Percentiles rank a stretch among this genome's conserved stretches.
Conservation (phyloP, 805 yeast genomes). For the Lipomyces lipofer region DNA sequence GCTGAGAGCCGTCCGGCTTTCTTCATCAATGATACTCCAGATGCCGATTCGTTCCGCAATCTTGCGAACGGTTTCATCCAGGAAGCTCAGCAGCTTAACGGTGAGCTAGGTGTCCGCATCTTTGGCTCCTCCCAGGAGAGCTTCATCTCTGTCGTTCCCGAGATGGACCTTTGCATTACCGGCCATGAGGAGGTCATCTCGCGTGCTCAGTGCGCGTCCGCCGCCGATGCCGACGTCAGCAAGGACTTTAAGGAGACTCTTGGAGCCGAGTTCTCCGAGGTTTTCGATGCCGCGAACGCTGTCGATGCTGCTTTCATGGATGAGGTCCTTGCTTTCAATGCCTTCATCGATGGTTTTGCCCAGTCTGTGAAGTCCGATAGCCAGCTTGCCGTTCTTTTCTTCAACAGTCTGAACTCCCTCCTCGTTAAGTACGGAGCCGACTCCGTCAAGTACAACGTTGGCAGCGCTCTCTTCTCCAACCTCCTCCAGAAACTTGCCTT, state of each 20-base stretch:
- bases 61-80: constrained; percentile 28
- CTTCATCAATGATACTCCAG: constrained; percentile 30
- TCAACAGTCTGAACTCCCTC: constrained; percentile 25
- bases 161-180: constrained; percentile 27
- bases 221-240: constrained; percentile 16
- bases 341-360: constrained; percentile 24
- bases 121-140: constrained; percentile 21
- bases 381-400: constrained; percentile 30
- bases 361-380: constrained; percentile 27
- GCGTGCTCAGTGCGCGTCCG: constrained; percentile 28
- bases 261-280: constrained; percentile 22
- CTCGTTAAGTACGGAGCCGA: constrained; percentile 27
- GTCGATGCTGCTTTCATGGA: constrained; percentile 31
- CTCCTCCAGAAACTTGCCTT: constrained; percentile 28
- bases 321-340: constrained; percentile 29
- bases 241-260: constrained; percentile 20
- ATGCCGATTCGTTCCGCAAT: constrained; percentile 26
- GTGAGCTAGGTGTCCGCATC: constrained; percentile 29
- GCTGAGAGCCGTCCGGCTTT: constrained; percentile 29
- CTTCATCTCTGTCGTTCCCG: constrained; percentile 31
- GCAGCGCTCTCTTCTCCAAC: constrained; percentile 26
- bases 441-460: constrained; percentile 28
- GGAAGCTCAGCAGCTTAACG: constrained; percentile 32
- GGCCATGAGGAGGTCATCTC: constrained; percentile 29
- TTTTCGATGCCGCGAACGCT: constrained; percentile 23